Conservation (phyloP, 768 basidiomycete species). For the Boletus patriciae region DNA sequence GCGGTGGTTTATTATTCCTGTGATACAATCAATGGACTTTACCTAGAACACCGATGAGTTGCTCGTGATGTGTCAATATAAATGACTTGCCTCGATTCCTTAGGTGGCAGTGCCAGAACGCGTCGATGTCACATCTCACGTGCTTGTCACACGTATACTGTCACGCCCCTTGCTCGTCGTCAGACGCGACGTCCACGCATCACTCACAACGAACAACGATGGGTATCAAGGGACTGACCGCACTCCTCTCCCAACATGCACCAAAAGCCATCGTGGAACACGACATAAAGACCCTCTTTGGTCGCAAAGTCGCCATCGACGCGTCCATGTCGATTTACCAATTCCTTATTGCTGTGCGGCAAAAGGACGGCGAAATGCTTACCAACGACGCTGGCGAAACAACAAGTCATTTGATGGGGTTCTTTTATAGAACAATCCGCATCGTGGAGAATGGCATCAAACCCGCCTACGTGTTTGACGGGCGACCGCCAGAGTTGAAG, state of each 20-base stretch:
- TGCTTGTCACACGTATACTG: slow-evolving; percentile 10
- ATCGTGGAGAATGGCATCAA: slow-evolving; percentile 99
- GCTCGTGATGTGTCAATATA: too few species aligned
- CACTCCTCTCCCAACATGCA: slow-evolving; percentile 84
- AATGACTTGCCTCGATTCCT: too few species aligned
- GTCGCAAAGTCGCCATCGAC: slow-evolving; percentile 97
- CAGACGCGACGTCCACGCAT: neutral
- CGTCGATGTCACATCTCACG: slow-evolving; percentile 20
- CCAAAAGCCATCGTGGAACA: slow-evolving; percentile 85
- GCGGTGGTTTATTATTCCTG: too few species aligned
- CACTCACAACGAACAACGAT: slow-evolving; percentile 36
- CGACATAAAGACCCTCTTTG: slow-evolving; percentile 96
- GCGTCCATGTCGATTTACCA: slow-evolving; percentile 98
- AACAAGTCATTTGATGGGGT: slow-evolving; percentile 97
- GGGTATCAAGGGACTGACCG: slow-evolving; percentile 97
- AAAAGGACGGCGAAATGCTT: slow-evolving; percentile 94
- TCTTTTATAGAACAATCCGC: slow-evolving; percentile 96
- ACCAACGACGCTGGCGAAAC: slow-evolving; percentile 98
- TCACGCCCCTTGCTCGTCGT: slow-evolving; percentile 8
- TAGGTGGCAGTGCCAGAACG: neutral
- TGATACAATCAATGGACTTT: too few species aligned
- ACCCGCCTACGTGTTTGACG: slow-evolving; percentile 97
- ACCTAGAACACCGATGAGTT: too few species aligned
- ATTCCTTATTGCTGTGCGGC: slow-evolving; percentile 96
- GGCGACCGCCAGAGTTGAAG: slow-evolving; percentile 97